Conservation (phyloP, 352 stramenopile genomes). For the Phytophthora podocarpi region DNA sequence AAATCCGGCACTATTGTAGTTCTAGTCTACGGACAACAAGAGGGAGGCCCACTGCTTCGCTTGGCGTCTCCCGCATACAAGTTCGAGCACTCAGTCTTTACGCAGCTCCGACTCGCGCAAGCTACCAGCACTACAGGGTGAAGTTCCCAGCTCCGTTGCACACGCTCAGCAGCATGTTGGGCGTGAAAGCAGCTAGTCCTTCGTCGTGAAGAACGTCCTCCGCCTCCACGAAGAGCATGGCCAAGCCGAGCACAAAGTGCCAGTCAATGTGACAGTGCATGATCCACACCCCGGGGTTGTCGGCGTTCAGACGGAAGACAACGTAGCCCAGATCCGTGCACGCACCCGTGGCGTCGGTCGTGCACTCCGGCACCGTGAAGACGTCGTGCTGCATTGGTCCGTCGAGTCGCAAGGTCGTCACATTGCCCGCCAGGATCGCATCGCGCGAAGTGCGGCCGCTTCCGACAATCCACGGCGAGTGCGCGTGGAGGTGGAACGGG, state of each 20-base stretch:
- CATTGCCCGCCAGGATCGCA: constrained; percentile 23
- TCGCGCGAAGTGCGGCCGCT: constrained; percentile 30
- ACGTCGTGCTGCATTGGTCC: constrained; percentile 46
- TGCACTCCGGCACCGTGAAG: constrained; percentile 44
- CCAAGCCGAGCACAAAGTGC: constrained; percentile 47
- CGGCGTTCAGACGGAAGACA: constrained; percentile 42
- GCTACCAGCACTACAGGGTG: constrained; percentile 20
- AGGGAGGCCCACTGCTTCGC: constrained; percentile 1
- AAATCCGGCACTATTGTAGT: constrained; percentile 11
- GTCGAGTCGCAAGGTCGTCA: constrained; percentile 31
- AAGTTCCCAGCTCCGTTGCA: constrained; percentile 35
- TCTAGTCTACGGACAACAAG: constrained; percentile 8
- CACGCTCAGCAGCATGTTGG: constrained; percentile 43
- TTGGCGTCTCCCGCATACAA: not conserved
- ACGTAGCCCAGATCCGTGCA: constrained; percentile 46
- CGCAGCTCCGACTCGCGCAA: not conserved
- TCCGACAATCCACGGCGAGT: constrained; percentile 45
- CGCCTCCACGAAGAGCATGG: constrained; percentile 49
- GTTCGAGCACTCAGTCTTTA: constrained; percentile 7
- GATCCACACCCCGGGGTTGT: constrained; percentile 54
- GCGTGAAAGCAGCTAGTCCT: constrained; percentile 35
- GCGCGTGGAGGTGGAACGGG: constrained; percentile 50
- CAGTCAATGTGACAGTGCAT: constrained; percentile 63
- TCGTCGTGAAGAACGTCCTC: constrained; percentile 35
- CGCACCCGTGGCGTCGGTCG: constrained; percentile 21